Evolutionary conservation across 2,329 filamentous ascomycete species (phyloP).

Genomic region (Aureobasidium sp.): DNA sequence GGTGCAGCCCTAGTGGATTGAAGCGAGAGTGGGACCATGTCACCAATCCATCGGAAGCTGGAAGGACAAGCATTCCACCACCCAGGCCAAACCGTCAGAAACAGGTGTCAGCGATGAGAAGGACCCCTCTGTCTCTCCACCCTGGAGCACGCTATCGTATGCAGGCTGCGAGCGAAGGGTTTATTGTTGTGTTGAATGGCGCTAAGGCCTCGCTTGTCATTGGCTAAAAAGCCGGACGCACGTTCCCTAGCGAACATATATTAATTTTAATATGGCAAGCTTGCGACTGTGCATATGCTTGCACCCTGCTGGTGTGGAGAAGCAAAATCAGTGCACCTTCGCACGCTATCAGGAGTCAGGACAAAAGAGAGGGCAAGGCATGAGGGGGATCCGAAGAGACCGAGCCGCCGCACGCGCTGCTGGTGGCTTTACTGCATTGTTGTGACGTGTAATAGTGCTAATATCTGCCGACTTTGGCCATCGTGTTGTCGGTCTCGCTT

Average conservation of each 20-base stretch:
- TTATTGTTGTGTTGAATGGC: background rate
- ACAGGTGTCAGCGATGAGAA: background rate
- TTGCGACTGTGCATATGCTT: background rate
- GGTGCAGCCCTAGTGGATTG: background rate
- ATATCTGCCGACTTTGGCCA: background rate
- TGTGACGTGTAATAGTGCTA: background rate
- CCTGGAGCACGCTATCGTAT: constrained; percentile 8
- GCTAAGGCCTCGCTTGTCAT: constrained; percentile 9
- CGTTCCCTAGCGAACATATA: constrained; percentile 6
- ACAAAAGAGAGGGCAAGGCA: background rate
- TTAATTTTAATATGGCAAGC: background rate
- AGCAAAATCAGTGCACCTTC: background rate
- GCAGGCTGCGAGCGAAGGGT: background rate
- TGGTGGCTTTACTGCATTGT: background rate
- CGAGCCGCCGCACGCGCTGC: background rate
- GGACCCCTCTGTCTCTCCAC: background rate
- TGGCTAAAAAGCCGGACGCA: constrained; percentile 2
- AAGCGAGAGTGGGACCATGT: background rate
- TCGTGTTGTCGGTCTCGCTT: background rate
- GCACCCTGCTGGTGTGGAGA: background rate
- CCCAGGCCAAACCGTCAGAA: background rate
- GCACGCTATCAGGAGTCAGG: background rate
- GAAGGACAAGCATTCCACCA: background rate
- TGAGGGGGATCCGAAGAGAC: background rate
- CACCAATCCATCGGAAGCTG: background rate